These are phyloP conservation scores for Amyloporia xantha DNA, from an alignment of 768 basidiomycete genomes.

Conservation along the genomic window DNA sequence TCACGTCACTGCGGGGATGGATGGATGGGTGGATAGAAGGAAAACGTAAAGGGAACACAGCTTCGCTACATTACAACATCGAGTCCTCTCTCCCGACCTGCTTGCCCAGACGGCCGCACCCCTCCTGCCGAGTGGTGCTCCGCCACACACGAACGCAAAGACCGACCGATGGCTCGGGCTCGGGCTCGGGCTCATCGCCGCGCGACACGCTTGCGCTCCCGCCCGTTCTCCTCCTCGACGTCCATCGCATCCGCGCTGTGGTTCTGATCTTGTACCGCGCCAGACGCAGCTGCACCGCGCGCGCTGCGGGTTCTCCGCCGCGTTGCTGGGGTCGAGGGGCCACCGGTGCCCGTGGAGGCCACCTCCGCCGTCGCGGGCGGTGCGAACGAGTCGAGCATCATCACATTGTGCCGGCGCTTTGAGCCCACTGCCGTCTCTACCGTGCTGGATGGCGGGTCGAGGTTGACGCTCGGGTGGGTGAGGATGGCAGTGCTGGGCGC, in stretches of 20 bases:
- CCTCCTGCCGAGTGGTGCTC: no score
- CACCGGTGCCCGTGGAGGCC: slow-evolving; percentile 31
- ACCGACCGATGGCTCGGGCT: no score
- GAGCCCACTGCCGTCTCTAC: slow-evolving; percentile 45
- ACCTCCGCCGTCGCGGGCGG: no score
- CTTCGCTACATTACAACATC: not conserved
- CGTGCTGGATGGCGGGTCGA: slow-evolving; percentile 12
- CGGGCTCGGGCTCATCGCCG: slow-evolving; percentile 36
- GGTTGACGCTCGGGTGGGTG: slow-evolving; percentile 4
- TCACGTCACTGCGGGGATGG: not conserved
- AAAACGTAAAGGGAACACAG: not conserved
- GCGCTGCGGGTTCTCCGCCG: slow-evolving; percentile 54
- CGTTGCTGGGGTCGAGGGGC: slow-evolving; percentile 29
- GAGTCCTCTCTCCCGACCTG: not conserved
- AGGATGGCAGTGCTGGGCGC: slow-evolving; percentile 10
- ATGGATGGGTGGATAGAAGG: not conserved
- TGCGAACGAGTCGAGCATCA: slow-evolving; percentile 58
- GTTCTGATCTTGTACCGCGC: slow-evolving; percentile 18
- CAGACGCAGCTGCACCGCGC: slow-evolving; percentile 22
- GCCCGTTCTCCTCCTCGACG: slow-evolving; percentile 71
- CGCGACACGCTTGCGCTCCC: slow-evolving; percentile 70
- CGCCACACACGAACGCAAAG: no score
- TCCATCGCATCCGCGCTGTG: slow-evolving; percentile 42
- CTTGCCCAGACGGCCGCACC: not conserved
- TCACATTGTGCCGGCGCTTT: slow-evolving; percentile 72